Evolutionary conservation across 2,329 filamentous ascomycete genomes (phyloP), one percentile per base, ranked within the genome.

Genomic region (Epichloe elymi): DNA sequence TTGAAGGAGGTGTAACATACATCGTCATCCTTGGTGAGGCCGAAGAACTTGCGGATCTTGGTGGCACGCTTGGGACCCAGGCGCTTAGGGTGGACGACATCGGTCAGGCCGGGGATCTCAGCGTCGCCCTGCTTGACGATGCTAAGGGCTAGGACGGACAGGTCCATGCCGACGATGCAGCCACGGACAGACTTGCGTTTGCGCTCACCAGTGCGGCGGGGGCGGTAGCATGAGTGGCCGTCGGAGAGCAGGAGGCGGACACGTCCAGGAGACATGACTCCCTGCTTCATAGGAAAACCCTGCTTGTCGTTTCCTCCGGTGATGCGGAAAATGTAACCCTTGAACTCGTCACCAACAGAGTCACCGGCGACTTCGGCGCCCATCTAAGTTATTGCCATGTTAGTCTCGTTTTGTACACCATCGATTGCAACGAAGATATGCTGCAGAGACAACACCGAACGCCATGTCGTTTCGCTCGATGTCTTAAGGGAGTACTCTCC

Each of bases 201-300:
- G 79, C 93, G 88, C 86, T 98, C 93, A 73, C 93, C 93, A 63
- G 85, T 87, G 72, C 93, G 90, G 76, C 93, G 91, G 71, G 91
- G 83, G 71, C 93, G 91, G 85, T 97, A 98, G 88, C 93, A 98
- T 65, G 88, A 93, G 87, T 97, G 93, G 73, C 93, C 93, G 52
- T 95, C 89, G 71, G 85, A 71, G 70, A 98, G 88, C 68, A 98
- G 86, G 63, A 98, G 89, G 65, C 88, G 86, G 77, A 96, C 93
- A 93, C 93, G 93, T 73, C 88, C 93, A 67, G 93, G 75, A 95
- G 95, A 87, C 82, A 98, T 91, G 73, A 95, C 87, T 82, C 93
- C 93, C 85, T 98, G 94, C 89, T 98, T 98, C 93, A 98, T 98
- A 66, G 93, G 93, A 84, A 98, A 98, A 80, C 93, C 93, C 82